Base-by-base conservation (phyloP, 352 stramenopile genomes). In the Phytophthora fragariae region DNA sequence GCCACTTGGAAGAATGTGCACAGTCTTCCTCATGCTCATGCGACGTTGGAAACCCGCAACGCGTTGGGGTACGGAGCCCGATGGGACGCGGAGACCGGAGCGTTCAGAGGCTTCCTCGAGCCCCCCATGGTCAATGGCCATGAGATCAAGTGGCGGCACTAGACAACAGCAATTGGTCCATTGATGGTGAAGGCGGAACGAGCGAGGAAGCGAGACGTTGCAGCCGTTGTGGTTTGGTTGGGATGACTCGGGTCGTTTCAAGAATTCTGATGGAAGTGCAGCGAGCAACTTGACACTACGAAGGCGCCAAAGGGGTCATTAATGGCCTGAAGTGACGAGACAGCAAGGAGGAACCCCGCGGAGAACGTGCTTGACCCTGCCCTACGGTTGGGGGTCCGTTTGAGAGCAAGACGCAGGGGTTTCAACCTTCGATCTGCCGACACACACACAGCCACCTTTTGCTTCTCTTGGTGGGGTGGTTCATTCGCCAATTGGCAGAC, bases 1-100 rank as follows among this genome's bases (percentile, higher is more conserved):
- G 78, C 72, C 0, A 85, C 86, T 21, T 97, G 87, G 90, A 94
- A 94, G 57, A 95, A 97, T 70, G 75, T 94, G 5, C 90, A 97
- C 68, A 85, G 81, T 44, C 81, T 97, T 0, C 88, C 90, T 39
- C 75, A 95, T 53, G 76, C 72, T 12, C 76, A 92, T 46, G 80
- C 81, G 62, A 92, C 86, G 47, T 85, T 94, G 65, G 90, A 97
- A 71, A 67, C 94, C 7, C 85, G 88, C 65, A 85, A 91, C 58
- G 73, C 77, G 2, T 72, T 85, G 7, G 90, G 90, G 31, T 97
- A 93, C 46, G 88, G 88, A 10, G 86, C 85, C 11, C 83, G 90
- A 65, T 97, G 90, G 90, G 88, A 91, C 39, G 67, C 85, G 14
- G 70, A 81, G 47, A 78, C 54, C 0, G n/a, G 21, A 21, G 68